Evolutionary conservation across 164 flowering plant genomes (phyloP), one percentile per base, ranked within the genome.

Genomic region (Cinnamomum chago): DNA sequence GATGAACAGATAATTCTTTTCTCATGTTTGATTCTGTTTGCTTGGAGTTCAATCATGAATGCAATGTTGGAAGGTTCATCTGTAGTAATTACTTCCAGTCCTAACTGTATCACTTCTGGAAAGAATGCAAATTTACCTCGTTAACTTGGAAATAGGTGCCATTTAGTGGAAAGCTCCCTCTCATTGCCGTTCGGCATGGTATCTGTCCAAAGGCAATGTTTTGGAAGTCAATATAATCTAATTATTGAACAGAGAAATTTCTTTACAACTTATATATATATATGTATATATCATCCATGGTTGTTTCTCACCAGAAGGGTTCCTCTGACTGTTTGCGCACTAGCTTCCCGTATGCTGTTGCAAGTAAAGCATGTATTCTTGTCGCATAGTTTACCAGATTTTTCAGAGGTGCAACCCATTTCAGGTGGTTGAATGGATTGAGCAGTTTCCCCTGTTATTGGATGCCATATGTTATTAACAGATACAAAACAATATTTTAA

Each of bases 141-240:
- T 96, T 96, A n/a, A 92, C 97, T 84, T 96, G 99, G 72, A 96
- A 96, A 68, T 96, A 96, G 64, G 99, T 96, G 27, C 98, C 99
- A 79, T 96, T 96, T 10, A 96, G 90, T 20, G 98, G 98, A 79
- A 93, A 93, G 72, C 96, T 91, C 65, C 98, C 98, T 79, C 90
- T 89, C 96, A 93, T 91, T 77, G 98, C 96, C 65, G 98, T 91
- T 71, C 92, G 81, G 73, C 94, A 88, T 73, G 98, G 98, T 80
- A 93, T 91, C 98, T 93, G 89, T 67, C 74, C 70, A 83, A 9
- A 69, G 52, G 51, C 27, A 5, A 27, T 27, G 24, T 74, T 71
- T n/a, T 55, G 72, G 72, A 14, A 23, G 25, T 74, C 70, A 76
- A 25, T 73, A 15, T 71, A 50, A 1, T 27, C 27, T 3, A 55